Percentiles rank a stretch among this genome's conserved stretches.
Conservation (phyloP, 148 eudicot genomes). For the Arctostaphylos glauca region DNA sequence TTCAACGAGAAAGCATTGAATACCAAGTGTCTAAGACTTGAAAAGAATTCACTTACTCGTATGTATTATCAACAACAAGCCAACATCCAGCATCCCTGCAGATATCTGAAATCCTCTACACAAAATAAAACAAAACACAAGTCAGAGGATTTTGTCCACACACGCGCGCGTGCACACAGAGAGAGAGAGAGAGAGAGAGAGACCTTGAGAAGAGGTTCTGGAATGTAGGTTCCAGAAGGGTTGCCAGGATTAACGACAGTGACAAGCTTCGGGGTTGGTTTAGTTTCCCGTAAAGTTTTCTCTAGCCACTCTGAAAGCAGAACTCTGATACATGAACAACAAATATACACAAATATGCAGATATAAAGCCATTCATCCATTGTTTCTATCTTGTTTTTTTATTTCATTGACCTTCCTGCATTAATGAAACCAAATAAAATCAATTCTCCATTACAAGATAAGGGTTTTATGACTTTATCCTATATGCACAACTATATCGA, state of each 20-base stretch:
- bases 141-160: slow-evolving; percentile 17
- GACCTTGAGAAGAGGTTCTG: slow-evolving; percentile 90
- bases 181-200: slow-evolving; percentile 22
- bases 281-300: slow-evolving; percentile 52
- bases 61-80: slow-evolving; percentile 98
- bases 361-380: neutral
- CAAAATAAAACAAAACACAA: slow-evolving; percentile 19
- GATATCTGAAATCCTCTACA: slow-evolving; percentile 83
- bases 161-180: neutral
- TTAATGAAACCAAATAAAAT: neutral
- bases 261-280: slow-evolving; percentile 96
- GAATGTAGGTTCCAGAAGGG: slow-evolving; percentile 97
- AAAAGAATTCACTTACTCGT: slow-evolving; percentile 67
- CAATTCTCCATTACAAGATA: neutral
- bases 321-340: slow-evolving; percentile 3
- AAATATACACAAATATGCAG: neutral
- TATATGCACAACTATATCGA: neutral
- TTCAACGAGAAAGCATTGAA: neutral
- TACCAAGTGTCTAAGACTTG: neutral
- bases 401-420: neutral
- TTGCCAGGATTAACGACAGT: slow-evolving; percentile 99
- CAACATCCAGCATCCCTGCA: slow-evolving; percentile 87
- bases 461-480: neutral
- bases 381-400: too few relatives aligned
- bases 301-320: slow-evolving; percentile 79